Evolutionary conservation across 1,284 basidiomycete genomes (phyloP).

Genomic region (Pseudozyma hubeiensis): DNA sequence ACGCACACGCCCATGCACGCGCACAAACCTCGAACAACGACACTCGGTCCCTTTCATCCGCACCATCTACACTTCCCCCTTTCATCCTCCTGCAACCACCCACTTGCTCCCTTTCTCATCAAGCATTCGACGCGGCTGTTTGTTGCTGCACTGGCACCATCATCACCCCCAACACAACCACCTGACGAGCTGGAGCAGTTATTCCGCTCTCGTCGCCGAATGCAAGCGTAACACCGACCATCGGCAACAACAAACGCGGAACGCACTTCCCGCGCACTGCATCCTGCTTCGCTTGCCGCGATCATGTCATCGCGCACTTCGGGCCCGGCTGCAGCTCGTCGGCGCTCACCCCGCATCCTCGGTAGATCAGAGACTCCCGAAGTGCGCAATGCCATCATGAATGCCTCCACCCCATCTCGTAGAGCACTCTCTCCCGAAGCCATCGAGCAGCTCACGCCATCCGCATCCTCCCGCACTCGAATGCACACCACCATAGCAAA

Average conservation of each 20-base stretch:
- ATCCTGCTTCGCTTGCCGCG: background rate
- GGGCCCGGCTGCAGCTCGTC: constrained; percentile 13
- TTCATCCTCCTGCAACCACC: background rate
- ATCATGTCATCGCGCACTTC: constrained; percentile 20
- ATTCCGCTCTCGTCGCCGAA: too few species aligned
- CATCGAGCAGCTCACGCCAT: constrained; percentile 34
- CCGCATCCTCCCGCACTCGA: constrained; percentile 11
- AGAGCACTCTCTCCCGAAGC: constrained; percentile 28
- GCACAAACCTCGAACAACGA: constrained; percentile 4
- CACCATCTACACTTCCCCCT: background rate
- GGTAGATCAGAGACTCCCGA: constrained; percentile 29
- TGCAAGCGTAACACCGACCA: too few species aligned
- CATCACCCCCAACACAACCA: too few species aligned
- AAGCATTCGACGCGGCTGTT: too few species aligned
- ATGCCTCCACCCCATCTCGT: constrained; percentile 5
- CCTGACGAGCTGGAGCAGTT: too few species aligned
- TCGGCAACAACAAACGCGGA: background rate
- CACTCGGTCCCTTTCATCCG: background rate
- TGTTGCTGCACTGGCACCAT: background rate
- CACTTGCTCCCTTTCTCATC: background rate
- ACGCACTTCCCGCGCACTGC: background rate
- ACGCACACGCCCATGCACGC: background rate
- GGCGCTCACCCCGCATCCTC: constrained; percentile 29
- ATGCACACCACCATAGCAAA: constrained; percentile 4
- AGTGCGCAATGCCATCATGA: constrained; percentile 1